Evolutionary conservation across 1,284 basidiomycete species (phyloP).

Genomic region (Tranzscheliella williamsii): DNA sequence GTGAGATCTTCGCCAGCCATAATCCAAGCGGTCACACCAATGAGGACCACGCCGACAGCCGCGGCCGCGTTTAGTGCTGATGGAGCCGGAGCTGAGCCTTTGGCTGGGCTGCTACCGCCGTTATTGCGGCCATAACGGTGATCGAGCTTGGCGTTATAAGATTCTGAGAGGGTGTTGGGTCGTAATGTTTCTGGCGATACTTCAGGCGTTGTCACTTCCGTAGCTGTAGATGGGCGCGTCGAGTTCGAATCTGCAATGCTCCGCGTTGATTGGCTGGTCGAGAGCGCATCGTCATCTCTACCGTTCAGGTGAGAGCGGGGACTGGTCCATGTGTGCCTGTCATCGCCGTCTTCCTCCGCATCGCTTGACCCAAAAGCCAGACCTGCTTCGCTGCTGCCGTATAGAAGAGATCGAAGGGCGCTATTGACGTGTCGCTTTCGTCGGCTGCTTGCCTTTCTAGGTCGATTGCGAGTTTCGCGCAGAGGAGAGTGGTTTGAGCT

Average conservation of each 20-base stretch:
- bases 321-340: too few relatives aligned
- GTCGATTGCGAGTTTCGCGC: constrained; percentile 1
- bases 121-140: neutral
- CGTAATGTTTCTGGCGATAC: neutral
- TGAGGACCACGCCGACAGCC: neutral
- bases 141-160: too few relatives aligned
- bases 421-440: constrained; percentile 44
- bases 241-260: constrained; percentile 40
- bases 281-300: constrained; percentile 26
- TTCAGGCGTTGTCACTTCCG: constrained; percentile 33
- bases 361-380: constrained; percentile 9
- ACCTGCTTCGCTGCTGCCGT: constrained; percentile 26
- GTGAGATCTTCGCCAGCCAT: neutral
- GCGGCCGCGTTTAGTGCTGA: neutral
- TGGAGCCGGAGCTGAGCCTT: neutral
- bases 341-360: neutral
- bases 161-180: neutral
- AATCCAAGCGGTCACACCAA: neutral
- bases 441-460: neutral
- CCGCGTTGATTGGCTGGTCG: constrained; percentile 27
- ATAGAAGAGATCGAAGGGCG: constrained; percentile 37
- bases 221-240: constrained; percentile 31
- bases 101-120: neutral
- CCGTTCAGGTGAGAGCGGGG: too few relatives aligned
- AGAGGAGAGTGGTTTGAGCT: too few relatives aligned